Conservation (phyloP, 352 stramenopile genomes). For the Globisporangium splendens region DNA sequence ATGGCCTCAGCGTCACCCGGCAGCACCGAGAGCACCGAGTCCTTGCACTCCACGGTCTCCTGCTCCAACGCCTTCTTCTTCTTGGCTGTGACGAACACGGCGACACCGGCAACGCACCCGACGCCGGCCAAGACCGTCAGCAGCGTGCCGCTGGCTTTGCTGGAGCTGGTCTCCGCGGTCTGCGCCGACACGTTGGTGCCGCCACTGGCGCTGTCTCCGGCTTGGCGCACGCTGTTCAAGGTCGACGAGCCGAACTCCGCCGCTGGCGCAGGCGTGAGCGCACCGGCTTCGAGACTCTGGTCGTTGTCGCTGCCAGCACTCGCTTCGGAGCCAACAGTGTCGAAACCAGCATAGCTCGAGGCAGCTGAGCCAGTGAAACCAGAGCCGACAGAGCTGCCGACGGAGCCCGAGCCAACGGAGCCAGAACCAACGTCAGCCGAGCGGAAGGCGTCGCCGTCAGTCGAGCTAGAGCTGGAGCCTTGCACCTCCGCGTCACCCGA, state of each 20-base stretch:
- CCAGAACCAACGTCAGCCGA: too few species aligned
- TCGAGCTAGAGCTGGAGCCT: background rate
- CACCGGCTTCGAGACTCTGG: constrained; percentile 5
- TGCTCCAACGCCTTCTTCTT: constrained; percentile 32
- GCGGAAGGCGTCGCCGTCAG: too few species aligned
- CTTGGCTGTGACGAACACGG: constrained; percentile 28
- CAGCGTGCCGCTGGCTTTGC: constrained; percentile 2
- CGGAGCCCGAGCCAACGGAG: too few species aligned
- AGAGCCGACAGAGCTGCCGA: too few species aligned
- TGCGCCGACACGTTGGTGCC: constrained; percentile 10
- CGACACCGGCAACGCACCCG: constrained; percentile 15
- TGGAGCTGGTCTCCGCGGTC: background rate
- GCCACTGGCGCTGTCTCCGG: background rate
- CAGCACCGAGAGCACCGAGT: constrained; percentile 16
- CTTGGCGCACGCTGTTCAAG: too few species aligned
- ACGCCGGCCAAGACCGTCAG: constrained; percentile 18
- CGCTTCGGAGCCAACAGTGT: background rate
- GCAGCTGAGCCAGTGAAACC: too few species aligned
- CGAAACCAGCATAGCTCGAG: too few species aligned
- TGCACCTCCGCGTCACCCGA: background rate
- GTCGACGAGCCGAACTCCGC: too few species aligned
- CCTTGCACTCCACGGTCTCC: constrained; percentile 10
- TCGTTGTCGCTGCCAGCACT: background rate
- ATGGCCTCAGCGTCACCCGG: constrained; percentile 13
- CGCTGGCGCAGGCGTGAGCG: constrained; percentile 2